Evolutionary conservation across 805 yeast genomes (phyloP).

Genomic region (Metschnikowia peoriensis): DNA sequence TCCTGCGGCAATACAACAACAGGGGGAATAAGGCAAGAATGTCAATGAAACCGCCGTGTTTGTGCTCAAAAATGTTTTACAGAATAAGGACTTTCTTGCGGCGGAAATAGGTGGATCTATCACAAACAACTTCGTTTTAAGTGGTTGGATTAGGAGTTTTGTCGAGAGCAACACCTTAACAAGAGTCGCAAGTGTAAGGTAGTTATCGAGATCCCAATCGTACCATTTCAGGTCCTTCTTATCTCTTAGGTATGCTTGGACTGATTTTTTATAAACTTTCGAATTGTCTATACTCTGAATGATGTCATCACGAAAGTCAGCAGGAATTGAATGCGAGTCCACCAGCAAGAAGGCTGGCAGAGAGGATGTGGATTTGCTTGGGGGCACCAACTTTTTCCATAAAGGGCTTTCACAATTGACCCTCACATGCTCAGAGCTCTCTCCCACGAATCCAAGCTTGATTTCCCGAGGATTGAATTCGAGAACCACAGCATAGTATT

Average conservation of each 20-base stretch:
- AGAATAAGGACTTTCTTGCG: constrained; percentile 9
- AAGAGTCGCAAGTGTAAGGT: constrained; percentile 7
- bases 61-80: constrained; percentile 9
- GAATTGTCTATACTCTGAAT: background rate
- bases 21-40: constrained; percentile 15
- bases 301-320: background rate
- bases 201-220: constrained; percentile 15
- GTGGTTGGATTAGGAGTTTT: constrained; percentile 14
- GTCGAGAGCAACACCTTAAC: constrained; percentile 8
- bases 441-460: constrained; percentile 20
- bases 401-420: constrained; percentile 4
- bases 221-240: constrained; percentile 2
- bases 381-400: constrained; percentile 14
- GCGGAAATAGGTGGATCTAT: constrained; percentile 12
- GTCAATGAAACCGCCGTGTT: constrained; percentile 11
- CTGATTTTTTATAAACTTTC: background rate
- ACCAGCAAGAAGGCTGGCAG: constrained; percentile 13
- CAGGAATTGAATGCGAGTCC: constrained; percentile 13
- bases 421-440: constrained; percentile 8
- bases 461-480: constrained; percentile 12
- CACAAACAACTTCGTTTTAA: constrained; percentile 15
- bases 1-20: constrained; percentile 14
- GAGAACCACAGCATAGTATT: constrained; percentile 20
- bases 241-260: constrained; percentile 7
- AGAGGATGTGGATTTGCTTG: background rate